Evolutionary conservation across 805 yeast species (phyloP), one percentile per base, ranked within the genome.

Genomic region (Diddensiella transvaalensis): DNA sequence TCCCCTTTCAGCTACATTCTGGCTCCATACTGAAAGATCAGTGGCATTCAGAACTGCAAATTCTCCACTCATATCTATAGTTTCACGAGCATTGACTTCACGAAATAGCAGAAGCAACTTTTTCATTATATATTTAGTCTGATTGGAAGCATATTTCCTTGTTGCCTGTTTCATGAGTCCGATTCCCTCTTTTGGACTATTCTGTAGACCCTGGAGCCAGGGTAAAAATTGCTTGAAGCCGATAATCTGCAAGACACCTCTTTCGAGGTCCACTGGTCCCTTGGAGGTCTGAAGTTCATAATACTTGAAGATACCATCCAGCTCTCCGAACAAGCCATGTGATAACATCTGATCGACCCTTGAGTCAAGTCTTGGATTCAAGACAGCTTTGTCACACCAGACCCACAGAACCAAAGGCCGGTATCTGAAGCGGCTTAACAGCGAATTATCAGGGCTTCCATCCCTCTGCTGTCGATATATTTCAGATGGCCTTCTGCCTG

Each of bases 201-300:
- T 49, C 0, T 58, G 63, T 4, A 62, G 49, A 4, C 17, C 8
- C 15, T 45, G 17, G 6, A 56, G 46, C 52, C 51, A 64, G 4
- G 64, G 61, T 24, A 63, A 52, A 46, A 58, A 57, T 47, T 63
- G 62, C 21, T 87, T 87, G 66, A 87, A 93, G 1, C 98, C 98
- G 59, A 91, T 87, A 1, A 87, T 96, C 67, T 93, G 98, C 89
- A 89, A 89, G 0, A 91, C 76, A 2, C 98, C 98, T 49, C 76
- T 71, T 46, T 85, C 84, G 48, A 79, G 67, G 49, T 75, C 81
- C 6, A 84, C 80, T 19, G 59, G 62, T 3, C 64, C n/a, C 61
- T 0, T 60, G 55, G 18, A 42, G 38, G 3, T 51, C 40, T 8
- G 48, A 37, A n/a, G 46, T 22, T 19, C 46, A 47, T 4, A 41